These are phyloP conservation scores for Coemansia sp. DNA, from an alignment of 192 early-diverging fungal genomes.

Conservation along the genomic window DNA sequence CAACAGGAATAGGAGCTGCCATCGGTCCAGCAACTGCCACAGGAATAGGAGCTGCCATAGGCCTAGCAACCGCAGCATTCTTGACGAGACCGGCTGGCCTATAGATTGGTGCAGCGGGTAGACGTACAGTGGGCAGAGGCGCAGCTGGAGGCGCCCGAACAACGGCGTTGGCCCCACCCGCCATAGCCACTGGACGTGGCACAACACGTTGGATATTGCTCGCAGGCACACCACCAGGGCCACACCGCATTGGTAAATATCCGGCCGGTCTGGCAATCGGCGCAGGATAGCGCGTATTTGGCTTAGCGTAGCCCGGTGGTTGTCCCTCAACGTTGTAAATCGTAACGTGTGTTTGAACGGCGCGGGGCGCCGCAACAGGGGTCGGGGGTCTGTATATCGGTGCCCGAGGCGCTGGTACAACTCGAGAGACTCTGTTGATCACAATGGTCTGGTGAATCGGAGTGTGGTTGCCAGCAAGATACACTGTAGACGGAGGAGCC, in stretches of 20 bases:
- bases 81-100: not conserved
- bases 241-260: not conserved
- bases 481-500: slow-evolving; percentile 3
- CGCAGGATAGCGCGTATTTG: not conserved
- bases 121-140: not conserved
- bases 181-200: not conserved
- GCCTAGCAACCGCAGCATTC: not conserved
- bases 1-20: not conserved
- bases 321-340: slow-evolving; percentile 34
- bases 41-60: not conserved
- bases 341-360: slow-evolving; percentile 12
- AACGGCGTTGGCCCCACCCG: not conserved
- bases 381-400: not conserved
- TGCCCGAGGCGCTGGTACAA: slow-evolving; percentile 5
- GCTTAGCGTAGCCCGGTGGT: not conserved
- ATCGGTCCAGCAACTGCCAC: not conserved
- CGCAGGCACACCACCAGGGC: not conserved
- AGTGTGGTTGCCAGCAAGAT: not conserved
- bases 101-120: not conserved
- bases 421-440: not conserved
- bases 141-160: not conserved
- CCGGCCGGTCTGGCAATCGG: not conserved
- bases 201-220: not conserved
- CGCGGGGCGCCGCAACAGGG: not conserved
- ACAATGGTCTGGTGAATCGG: slow-evolving; percentile 3